phyloP scores from a whole-genome alignment of 2,329 filamentous ascomycete species.

The Sclerotinia spermophila region DNA sequence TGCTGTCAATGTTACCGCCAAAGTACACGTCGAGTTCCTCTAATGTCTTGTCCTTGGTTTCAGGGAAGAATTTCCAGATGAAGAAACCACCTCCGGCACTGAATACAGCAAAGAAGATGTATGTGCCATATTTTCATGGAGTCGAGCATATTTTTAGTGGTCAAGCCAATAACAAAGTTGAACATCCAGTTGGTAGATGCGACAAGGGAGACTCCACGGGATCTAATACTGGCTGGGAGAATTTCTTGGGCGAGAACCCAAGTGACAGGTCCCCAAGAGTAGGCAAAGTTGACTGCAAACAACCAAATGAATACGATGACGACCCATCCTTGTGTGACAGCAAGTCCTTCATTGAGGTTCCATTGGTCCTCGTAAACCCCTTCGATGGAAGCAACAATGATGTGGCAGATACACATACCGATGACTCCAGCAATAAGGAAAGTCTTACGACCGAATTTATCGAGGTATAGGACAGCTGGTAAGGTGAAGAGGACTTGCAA shows the following conservation, averaged over 20 bases:
- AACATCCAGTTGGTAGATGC: constrained; percentile 45
- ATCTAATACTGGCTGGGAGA: constrained; percentile 40
- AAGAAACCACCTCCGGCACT: constrained; percentile 46
- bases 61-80: constrained; percentile 50
- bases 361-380: constrained; percentile 41
- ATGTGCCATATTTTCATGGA: constrained; percentile 49
- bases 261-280: constrained; percentile 38
- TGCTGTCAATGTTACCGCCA: constrained; percentile 29
- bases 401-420: constrained; percentile 64
- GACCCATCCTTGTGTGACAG: constrained; percentile 39
- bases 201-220: constrained; percentile 42
- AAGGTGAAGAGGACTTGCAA: constrained; percentile 64
- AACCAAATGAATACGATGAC: constrained; percentile 39
- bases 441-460: constrained; percentile 60
- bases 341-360: constrained; percentile 25
- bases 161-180: constrained; percentile 48
- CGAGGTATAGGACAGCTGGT: constrained; percentile 61
- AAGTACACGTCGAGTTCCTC: constrained; percentile 52
- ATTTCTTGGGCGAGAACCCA: constrained; percentile 41
- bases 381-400: constrained; percentile 46
- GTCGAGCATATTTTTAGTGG: constrained; percentile 43
- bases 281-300: constrained; percentile 35
- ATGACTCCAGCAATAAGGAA: constrained; percentile 60
- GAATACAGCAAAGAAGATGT: constrained; percentile 53
- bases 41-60: constrained; percentile 51